Base-by-base conservation (phyloP, 805 yeast species). In the Barnettozyma californica region DNA sequence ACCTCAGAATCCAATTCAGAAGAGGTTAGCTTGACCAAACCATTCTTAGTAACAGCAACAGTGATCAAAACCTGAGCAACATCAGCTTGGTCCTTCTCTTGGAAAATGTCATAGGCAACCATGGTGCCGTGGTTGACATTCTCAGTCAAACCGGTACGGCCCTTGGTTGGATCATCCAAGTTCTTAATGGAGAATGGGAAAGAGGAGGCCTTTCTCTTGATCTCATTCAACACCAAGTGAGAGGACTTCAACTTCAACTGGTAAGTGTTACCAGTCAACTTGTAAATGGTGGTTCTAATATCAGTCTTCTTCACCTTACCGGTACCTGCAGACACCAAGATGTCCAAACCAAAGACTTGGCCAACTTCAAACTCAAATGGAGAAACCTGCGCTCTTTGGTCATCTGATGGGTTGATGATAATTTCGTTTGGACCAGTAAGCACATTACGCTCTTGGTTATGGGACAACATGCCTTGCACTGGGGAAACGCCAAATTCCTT, bases 261-360 rank as follows among this genome's bases (percentile, higher is more conserved):
- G 68, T 85, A 85, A 37, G 76, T 73, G 63, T 71, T 76, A 56
- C 87, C 88, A 44, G 87, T 81, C 66, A 83, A 75, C 69, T 84
- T 84, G 76, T 77, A 84, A 57, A 86, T 73, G 43, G 88, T 76
- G 55, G 92, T 84, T 62, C 77, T 77, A 61, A 75, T 71, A 57
- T 80, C 78, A 47, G 81, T 71, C 49, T 68, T 64, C 63, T 77
- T 75, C 51, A 82, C 84, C 71, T 83, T 83, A 53, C 92, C 89
- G 43, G 78, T 84, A 44, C 65, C 66, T 7, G 84, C 77, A 21
- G 87, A 76, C 53, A 85, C 72, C 52, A 86, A 73, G 52, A 85
- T 76, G 63, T 85, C 92, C 57, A 85, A 70, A 45, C 92, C 92
- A 63, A 78, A 85, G 33, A 86, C 92, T 64, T 85, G 89, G 63